Evolutionary conservation across 2,329 filamentous ascomycete genomes (phyloP).

Genomic region (Exophiala sideris): DNA sequence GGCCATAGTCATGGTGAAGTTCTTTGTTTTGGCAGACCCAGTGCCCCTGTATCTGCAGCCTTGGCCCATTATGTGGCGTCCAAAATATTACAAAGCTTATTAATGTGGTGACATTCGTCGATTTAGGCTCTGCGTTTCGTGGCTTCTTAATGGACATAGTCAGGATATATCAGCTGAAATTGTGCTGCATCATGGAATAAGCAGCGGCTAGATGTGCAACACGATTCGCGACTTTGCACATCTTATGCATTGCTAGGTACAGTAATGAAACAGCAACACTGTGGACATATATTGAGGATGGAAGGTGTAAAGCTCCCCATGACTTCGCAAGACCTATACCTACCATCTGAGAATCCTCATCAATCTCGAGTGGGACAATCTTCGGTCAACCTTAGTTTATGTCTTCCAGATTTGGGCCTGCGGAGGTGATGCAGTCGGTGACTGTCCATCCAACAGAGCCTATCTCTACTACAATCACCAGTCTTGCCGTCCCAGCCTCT

Average conservation of each 20-base stretch:
- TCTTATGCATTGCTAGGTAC: too few species aligned
- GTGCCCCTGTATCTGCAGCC: neutral
- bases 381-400: neutral
- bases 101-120: neutral
- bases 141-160: neutral
- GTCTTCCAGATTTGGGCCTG: neutral
- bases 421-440: neutral
- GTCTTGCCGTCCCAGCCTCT: conserved; percentile 38
- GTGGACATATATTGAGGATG: neutral
- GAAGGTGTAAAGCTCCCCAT: neutral
- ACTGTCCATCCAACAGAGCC: conserved; percentile 13
- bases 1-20: too few species aligned
- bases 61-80: conserved; percentile 19
- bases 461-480: conserved; percentile 9
- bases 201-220: too few species aligned
- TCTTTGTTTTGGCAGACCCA: too few species aligned
- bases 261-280: neutral
- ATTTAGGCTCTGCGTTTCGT: neutral
- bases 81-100: neutral
- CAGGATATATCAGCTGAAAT: too few species aligned
- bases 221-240: too few species aligned
- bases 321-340: neutral
- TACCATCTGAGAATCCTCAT: neutral
- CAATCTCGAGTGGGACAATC: neutral
- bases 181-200: too few species aligned